Evolutionary conservation across 108 stramenopile species (phyloP), one percentile per base, ranked within the genome.

Genomic region (Conticribra weissflogii): DNA sequence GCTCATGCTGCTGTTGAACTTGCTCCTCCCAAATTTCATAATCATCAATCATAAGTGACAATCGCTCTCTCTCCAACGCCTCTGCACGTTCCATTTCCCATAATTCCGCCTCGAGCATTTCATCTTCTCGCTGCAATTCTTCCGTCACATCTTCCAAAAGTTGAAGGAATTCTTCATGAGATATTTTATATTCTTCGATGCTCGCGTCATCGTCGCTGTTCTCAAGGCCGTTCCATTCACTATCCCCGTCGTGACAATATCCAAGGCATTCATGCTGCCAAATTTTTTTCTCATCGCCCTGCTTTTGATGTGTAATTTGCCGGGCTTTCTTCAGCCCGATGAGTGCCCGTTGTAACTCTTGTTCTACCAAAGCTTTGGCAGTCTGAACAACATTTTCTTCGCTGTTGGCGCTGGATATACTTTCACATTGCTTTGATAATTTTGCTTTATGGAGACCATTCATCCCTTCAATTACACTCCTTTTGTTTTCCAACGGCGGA

Each of bases 131-230:
- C 41, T 74, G 49, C 7, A 74, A 60, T 46, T 74, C 73, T 25
- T 66, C 46, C 2, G 63, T 59, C 46, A 74, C 73, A 44, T 74
- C 73, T 41, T 65, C 48, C 44, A 74, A 66, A n/a, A 74, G 27
- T 22, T 57, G 29, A 30, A 16, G 15, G 36, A 59, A 74, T 65
- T 74, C 63, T 54, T 62, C 49, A 2, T 74, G 48, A 8, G 73
- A 54, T 49, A 74, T 74, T 53, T 44, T 55, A 54, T 58, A 63
- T 54, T 72, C 54, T 12, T 36, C 29, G 0, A 34, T 47, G 18
- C 57, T 2, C 3, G 30, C 56, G 3, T 59, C 32, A 4, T 27
- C 31, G 3, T 27, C 56, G 47, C 56, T 31, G 25, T 59, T 29
- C 22, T 64, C 27, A 12, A 25, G 45, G 2, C 41, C 44, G n/a